These are phyloP conservation scores for Linnemannia hyalina DNA, from an alignment of 192 early-diverging fungal species.

Conservation along the genomic window DNA sequence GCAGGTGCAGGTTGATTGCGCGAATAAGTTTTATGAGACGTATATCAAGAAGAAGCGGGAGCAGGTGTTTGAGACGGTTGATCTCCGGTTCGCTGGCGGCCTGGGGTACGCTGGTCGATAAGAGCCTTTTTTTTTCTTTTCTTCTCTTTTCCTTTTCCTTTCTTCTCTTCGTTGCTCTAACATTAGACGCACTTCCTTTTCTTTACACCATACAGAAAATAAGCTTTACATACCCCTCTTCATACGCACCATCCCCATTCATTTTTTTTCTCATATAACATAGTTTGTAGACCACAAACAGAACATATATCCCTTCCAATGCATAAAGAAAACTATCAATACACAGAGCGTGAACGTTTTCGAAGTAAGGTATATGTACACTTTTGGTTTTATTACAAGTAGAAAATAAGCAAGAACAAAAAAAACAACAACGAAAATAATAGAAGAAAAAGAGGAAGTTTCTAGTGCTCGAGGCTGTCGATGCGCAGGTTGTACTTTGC, in stretches of 20 bases:
- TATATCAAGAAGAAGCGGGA: slow-evolving; percentile 33
- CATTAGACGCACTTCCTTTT: neutral
- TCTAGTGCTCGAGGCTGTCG: neutral
- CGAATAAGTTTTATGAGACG: slow-evolving; percentile 33
- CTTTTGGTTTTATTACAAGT: neutral
- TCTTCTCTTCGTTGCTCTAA: neutral
- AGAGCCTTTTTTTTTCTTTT: neutral
- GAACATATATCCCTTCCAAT: too few species aligned
- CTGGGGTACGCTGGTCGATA: neutral
- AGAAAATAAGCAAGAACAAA: neutral
- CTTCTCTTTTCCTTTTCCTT: neutral
- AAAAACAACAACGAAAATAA: neutral
- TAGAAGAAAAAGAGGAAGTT: neutral
- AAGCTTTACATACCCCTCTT: too few species aligned
- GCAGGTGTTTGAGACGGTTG: slow-evolving; percentile 5
- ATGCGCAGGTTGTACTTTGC: slow-evolving; percentile 30
- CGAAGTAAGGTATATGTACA: neutral
- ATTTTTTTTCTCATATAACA: too few species aligned
- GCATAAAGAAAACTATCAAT: neutral
- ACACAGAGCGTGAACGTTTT: neutral
- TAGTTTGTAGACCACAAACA: too few species aligned
- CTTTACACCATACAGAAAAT: neutral
- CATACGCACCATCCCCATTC: too few species aligned
- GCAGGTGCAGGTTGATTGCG: slow-evolving; percentile 23
- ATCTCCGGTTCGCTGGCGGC: neutral